Conservation (phyloP, 2,329 filamentous ascomycete species). For the Colletotrichum melonis region DNA sequence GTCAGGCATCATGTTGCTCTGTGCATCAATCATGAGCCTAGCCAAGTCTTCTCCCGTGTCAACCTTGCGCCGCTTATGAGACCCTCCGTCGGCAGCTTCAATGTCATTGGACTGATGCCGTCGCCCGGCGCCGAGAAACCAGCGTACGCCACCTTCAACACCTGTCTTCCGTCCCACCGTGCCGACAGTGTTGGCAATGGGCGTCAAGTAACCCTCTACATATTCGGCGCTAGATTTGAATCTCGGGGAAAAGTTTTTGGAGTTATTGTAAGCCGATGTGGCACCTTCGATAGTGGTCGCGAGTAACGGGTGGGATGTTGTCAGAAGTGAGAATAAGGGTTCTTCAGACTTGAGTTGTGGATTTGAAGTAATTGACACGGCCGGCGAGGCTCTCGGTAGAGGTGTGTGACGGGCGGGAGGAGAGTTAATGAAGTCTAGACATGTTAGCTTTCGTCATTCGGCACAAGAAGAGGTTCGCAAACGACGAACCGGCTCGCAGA, state of each 20-base stretch:
- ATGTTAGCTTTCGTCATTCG: neutral
- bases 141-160: slow-evolving; percentile 86
- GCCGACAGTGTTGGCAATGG: slow-evolving; percentile 87
- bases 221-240: slow-evolving; percentile 93
- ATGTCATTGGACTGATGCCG: slow-evolving; percentile 62
- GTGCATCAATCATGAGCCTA: slow-evolving; percentile 31
- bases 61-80: slow-evolving; percentile 70
- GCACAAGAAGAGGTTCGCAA: neutral
- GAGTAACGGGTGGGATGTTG: slow-evolving; percentile 87
- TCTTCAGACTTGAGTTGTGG: slow-evolving; percentile 61
- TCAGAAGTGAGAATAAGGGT: slow-evolving; percentile 86
- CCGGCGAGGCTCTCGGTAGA: slow-evolving; percentile 49
- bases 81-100: slow-evolving; percentile 56
- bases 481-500: slow-evolving; percentile 73
- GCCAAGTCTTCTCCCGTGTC: slow-evolving; percentile 51
- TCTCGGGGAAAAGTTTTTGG: slow-evolving; percentile 90
- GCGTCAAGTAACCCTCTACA: slow-evolving; percentile 87
- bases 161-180: slow-evolving; percentile 87
- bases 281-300: slow-evolving; percentile 88
- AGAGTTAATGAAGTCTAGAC: slow-evolving; percentile 74
- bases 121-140: slow-evolving; percentile 77
- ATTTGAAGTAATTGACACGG: slow-evolving; percentile 47
- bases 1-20: slow-evolving; percentile 32
- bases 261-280: slow-evolving; percentile 84
- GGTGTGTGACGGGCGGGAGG: slow-evolving; percentile 61